Evolutionary conservation across 148 eudicot species (phyloP), one percentile per base, ranked within the genome.

Genomic region (Camellia sinensis): DNA sequence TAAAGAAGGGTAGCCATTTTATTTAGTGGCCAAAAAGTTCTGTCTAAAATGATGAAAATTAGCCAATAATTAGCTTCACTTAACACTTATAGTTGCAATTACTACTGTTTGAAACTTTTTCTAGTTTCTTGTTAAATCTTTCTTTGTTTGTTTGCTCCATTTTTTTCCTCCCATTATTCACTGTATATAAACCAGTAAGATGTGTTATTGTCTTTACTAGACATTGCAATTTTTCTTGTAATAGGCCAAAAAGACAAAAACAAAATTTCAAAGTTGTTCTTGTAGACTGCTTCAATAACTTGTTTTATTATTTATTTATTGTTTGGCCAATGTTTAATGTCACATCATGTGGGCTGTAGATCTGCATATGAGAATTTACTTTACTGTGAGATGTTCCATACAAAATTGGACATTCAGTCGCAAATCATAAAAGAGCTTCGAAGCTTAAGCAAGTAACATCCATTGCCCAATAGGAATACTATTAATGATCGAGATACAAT

Each of bases 381-480:
- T 57, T 94, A 83, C 83, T 94, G 98, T 81, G 91, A 94, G 57
- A 90, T 88, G 43, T 94, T 85, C 83, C 98, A 94, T 78, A n/a
- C n/a, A n/a, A n/a, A n/a, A n/a, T n/a, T n/a, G n/a, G n/a, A n/a
- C n/a, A n/a, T n/a, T n/a, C n/a, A n/a, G n/a, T n/a, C n/a, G n/a
- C n/a, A n/a, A n/a, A n/a, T n/a, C n/a, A n/a, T n/a, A n/a, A n/a
- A n/a, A n/a, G n/a, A n/a, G n/a, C n/a, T n/a, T n/a, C n/a, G n/a
- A n/a, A n/a, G n/a, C n/a, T n/a, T n/a, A n/a, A n/a, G n/a, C n/a
- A n/a, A n/a, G n/a, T n/a, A n/a, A n/a, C n/a, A n/a, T n/a, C n/a
- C n/a, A n/a, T n/a, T n/a, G n/a, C n/a, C n/a, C n/a, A n/a, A n/a
- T n/a, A n/a, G n/a, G n/a, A n/a, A n/a, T n/a, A n/a, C n/a, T n/a